phyloP scores from a whole-genome alignment of 345 rosid genomes.

The Hibiscus trionum region DNA sequence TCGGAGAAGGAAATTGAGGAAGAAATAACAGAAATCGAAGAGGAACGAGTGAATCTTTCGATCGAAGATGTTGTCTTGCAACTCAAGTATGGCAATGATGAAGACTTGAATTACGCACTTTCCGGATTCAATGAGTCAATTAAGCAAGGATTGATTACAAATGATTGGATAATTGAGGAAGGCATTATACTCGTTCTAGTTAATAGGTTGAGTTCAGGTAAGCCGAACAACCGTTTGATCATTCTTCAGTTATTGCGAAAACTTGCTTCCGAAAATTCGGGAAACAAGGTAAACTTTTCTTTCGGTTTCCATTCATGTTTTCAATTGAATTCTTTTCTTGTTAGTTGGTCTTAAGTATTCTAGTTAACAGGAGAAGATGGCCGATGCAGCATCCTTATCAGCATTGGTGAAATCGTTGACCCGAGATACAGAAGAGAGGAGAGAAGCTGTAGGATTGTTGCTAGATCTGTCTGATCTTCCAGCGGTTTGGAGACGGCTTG shows the following conservation, averaged over 20 bases:
- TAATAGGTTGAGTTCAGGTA: slow-evolving; percentile 31
- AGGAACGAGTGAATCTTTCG: slow-evolving; percentile 29
- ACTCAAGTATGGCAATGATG: slow-evolving; percentile 48
- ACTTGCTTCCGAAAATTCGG: slow-evolving; percentile 30
- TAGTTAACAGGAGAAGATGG: slow-evolving; percentile 58
- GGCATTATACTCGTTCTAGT: slow-evolving; percentile 33
- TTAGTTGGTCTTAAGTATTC: slow-evolving; percentile 17
- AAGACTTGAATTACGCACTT: slow-evolving; percentile 36
- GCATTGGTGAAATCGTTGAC: slow-evolving; percentile 55
- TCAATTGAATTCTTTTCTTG: neutral
- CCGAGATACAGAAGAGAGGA: slow-evolving; percentile 41
- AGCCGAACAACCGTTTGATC: slow-evolving; percentile 32
- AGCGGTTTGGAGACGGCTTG: slow-evolving; percentile 44
- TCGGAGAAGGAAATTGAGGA: slow-evolving; percentile 30
- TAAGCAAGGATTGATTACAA: slow-evolving; percentile 17
- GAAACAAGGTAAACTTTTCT: slow-evolving; percentile 37
- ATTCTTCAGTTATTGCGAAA: slow-evolving; percentile 36
- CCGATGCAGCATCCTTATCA: slow-evolving; percentile 35
- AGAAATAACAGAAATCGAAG: slow-evolving; percentile 18
- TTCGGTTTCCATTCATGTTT: neutral
- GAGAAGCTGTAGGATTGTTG: slow-evolving; percentile 58
- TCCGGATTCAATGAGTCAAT: slow-evolving; percentile 26
- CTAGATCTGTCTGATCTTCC: slow-evolving; percentile 46
- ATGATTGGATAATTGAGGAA: slow-evolving; percentile 45
- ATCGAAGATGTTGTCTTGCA: slow-evolving; percentile 44